Percentiles rank a stretch among this genome's conserved stretches.
These are phyloP conservation scores for Lanmaoa pseudosensibilis DNA, from an alignment of 768 basidiomycete genomes.

Conservation along the genomic window DNA sequence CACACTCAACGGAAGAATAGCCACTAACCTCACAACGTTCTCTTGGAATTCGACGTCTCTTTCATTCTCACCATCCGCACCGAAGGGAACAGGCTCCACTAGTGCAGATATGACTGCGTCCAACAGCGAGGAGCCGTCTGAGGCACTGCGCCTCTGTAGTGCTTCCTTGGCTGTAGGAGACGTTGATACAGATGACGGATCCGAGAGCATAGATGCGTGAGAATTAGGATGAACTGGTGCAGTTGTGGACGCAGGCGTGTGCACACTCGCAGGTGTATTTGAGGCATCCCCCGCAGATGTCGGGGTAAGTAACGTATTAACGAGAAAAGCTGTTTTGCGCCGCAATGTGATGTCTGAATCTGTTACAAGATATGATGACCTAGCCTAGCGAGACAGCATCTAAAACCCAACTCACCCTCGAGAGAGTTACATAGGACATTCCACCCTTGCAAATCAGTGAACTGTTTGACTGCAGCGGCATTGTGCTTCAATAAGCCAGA, in stretches of 20 bases:
- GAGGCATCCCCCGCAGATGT: conserved; percentile 18
- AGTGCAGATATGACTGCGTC: conserved; percentile 53
- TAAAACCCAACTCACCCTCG: conserved; percentile 45
- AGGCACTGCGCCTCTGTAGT: conserved; percentile 38
- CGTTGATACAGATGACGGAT: conserved; percentile 55
- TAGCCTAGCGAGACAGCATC: neutral
- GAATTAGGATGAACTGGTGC: conserved; percentile 67
- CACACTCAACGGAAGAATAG: neutral
- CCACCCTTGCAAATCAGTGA: conserved; percentile 65
- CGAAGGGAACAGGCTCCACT: conserved; percentile 57
- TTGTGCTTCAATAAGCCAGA: conserved; percentile 82
- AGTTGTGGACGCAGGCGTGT: conserved; percentile 23
- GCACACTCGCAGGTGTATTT: conserved; percentile 12
- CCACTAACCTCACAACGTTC: conserved; percentile 53
- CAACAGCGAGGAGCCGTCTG: conserved; percentile 38
- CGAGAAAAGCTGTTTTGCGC: conserved; percentile 75
- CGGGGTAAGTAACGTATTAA: conserved; percentile 68
- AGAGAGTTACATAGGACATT: conserved; percentile 54
- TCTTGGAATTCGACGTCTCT: conserved; percentile 67
- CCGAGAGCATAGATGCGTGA: conserved; percentile 59
- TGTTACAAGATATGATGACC: conserved; percentile 27
- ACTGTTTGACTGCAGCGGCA: conserved; percentile 55
- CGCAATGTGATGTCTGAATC: conserved; percentile 80
- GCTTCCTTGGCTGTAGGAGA: conserved; percentile 49
- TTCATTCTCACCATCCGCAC: conserved; percentile 63